A percentile compares a stretch with the other conserved stretches of the same genome.
phyloP scores from a whole-genome alignment of 805 yeast genomes.

The Nakazawaea pomicola region DNA sequence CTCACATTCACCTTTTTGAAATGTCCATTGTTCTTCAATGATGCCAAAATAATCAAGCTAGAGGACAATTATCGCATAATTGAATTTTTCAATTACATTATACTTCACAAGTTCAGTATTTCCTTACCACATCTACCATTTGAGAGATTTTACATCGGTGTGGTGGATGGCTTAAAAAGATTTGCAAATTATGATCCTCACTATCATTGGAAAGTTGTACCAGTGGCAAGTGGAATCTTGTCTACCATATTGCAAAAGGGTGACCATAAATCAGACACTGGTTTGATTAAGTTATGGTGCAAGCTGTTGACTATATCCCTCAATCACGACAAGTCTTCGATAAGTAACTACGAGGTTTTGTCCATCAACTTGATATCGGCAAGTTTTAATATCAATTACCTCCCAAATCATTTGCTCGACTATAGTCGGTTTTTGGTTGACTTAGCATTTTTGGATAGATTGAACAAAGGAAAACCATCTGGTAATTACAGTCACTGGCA shows the following conservation, averaged over 20 bases:
- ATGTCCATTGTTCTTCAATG: slow-evolving; percentile 31
- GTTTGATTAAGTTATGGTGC: slow-evolving; percentile 9
- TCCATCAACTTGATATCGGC: slow-evolving; percentile 1
- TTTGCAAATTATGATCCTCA: slow-evolving; percentile 20
- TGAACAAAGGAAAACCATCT: neutral
- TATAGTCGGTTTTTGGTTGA: slow-evolving; percentile 2
- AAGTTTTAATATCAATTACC: slow-evolving; percentile 3
- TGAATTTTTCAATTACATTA: slow-evolving; percentile 42
- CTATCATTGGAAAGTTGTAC: slow-evolving; percentile 41
- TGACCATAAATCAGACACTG: neutral
- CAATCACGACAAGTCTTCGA: neutral
- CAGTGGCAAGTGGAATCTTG: slow-evolving; percentile 41
- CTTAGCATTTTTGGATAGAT: slow-evolving; percentile 1
- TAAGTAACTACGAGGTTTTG: slow-evolving; percentile 5
- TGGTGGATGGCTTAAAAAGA: slow-evolving; percentile 30
- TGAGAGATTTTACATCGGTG: slow-evolving; percentile 34
- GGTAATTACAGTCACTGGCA: slow-evolving; percentile 3
- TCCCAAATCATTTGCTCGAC: neutral
- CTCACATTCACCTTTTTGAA: slow-evolving; percentile 39
- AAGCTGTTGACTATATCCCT: slow-evolving; percentile 9
- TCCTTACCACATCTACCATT: slow-evolving; percentile 45
- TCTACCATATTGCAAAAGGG: slow-evolving; percentile 27
- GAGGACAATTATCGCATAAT: slow-evolving; percentile 33
- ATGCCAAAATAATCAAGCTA: slow-evolving; percentile 20
- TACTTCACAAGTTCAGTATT: slow-evolving; percentile 39